Evolutionary conservation across 768 basidiomycete genomes (phyloP).

Genomic region (Tricholoma bakamatsutake): DNA sequence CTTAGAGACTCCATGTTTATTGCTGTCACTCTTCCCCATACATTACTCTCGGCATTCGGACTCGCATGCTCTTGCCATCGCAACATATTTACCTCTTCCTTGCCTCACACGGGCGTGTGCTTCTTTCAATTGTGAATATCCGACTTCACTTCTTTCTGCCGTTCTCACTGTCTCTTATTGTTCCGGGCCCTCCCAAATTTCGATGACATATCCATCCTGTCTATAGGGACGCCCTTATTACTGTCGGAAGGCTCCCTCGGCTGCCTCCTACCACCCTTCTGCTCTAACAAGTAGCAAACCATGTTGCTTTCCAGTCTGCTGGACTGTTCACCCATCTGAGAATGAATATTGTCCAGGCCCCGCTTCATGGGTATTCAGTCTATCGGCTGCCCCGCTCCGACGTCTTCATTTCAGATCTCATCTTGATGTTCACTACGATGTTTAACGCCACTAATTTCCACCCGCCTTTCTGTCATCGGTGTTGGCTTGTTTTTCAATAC

Average conservation of each 20-base stretch:
- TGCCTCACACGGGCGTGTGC: slow-evolving; percentile 24
- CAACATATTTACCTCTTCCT: slow-evolving; percentile 23
- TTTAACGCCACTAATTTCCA: slow-evolving; percentile 15
- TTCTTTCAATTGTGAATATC: slow-evolving; percentile 30
- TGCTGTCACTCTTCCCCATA: slow-evolving; percentile 22
- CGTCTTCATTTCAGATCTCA: slow-evolving; percentile 7
- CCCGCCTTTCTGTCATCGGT: slow-evolving; percentile 23
- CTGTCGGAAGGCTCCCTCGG: slow-evolving; percentile 16
- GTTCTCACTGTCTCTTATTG: slow-evolving; percentile 24
- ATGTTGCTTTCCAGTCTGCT: slow-evolving; percentile 14
- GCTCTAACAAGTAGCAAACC: not conserved
- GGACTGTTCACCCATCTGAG: slow-evolving; percentile 11
- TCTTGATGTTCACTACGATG: slow-evolving; percentile 13
- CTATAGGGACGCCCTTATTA: slow-evolving; percentile 30
- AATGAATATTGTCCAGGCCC: slow-evolving; percentile 17
- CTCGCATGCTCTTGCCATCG: slow-evolving; percentile 21
- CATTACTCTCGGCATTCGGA: slow-evolving; percentile 28
- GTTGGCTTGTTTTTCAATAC: slow-evolving; percentile 29
- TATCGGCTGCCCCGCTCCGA: slow-evolving; percentile 6
- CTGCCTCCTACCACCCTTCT: not conserved
- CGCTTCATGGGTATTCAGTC: slow-evolving; percentile 14
- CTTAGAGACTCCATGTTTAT: slow-evolving; percentile 26
- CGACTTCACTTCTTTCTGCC: slow-evolving; percentile 20
- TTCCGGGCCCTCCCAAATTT: slow-evolving; percentile 27
- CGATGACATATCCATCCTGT: slow-evolving; percentile 66